Evolutionary conservation across 805 yeast species (phyloP), one percentile per base, ranked within the genome.

Genomic region (Monosporozyma solicola): DNA sequence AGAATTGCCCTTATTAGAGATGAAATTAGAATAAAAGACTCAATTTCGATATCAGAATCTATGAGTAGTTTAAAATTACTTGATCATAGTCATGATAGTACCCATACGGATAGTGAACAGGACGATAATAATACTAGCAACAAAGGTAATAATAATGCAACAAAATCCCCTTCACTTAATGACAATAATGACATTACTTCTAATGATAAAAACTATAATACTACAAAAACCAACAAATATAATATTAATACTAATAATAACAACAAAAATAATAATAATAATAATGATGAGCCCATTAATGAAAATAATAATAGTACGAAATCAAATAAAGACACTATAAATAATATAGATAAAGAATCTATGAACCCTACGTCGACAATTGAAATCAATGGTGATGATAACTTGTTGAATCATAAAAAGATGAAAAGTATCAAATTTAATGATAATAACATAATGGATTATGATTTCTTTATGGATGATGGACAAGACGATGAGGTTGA

Each of bases 1-100:
- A 74, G 74, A 39, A 76, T 87, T 44, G 82, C 88, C 27, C 66
- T 68, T 27, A 80, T 83, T 53, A 77, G 96, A 46, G 95, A 90
- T 63, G 66, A 70, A n/a, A 80, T 84, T 55, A 76, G 96, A 54
- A 72, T 70, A 24, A 43, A 51, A 13, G 41, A 46, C 31, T 43
- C 46, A 24, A 43, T 43, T 4, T 33, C 41, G 16, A n/a, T 37
- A 16, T 35, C 27, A 11, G 46, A 47, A 39, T 22, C 24, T 16
- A 33, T 41, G 31, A 25, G 32, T 25, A 37, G 41, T 22, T 43
- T 47, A 41, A 41, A 47, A 20, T 27, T 51, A 29, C 39, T 25
- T 29, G 47, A 51, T 37, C 27, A 10, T 16, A 16, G n/a, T 13
- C 9, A 11, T 24, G 29, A 31, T n/a, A 8, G 15, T 5, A 29